Base-by-base conservation (phyloP, 2,329 filamentous ascomycete genomes). In the Pseudopyrenochaeta lycopersici region DNA sequence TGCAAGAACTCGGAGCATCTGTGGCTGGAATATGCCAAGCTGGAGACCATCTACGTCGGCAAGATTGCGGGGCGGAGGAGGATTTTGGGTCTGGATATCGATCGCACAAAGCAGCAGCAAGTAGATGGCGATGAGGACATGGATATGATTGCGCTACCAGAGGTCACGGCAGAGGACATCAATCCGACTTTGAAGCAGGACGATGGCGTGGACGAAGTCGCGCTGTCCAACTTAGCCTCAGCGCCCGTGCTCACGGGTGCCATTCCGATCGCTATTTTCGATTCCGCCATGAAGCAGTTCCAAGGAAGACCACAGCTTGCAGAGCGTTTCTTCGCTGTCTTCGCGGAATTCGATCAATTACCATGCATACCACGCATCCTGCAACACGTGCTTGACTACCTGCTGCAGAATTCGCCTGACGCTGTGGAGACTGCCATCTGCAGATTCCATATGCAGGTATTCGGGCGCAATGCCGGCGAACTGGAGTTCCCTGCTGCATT, bases 161-260 rank as follows among this genome's bases (percentile, higher is more conserved):
- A 77, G 29, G 78, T 90, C 53, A 88, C 86, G 1, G 84, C 82
- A 7, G 86, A 88, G 46, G 87, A 89, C 56, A 78, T 88, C 60
- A 81, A 85, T 49, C 81, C 86, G 4, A 85, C 65, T 76, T 77
- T 78, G 36, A 49, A 80, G 60, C 78, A 83, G 70, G 72, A 82
- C 74, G 83, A 76, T 49, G 74, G 77, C 46, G 70, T 77, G 51
- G 77, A 82, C 49, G 78, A 86, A 66, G 75, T 80, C 63, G 81
- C 82, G 48, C 79, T 96, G 59, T 82, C 89, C 68, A 87, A 86
- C 56, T 77, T 90, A 14, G 84, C 84, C 32, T 80, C 82, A 52
- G 94, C 92, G 42, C 92, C 94, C 3, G 92, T 92, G 9, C 82
- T 97, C 59, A 91, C 90, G 55, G 95, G 95, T n/a, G 95, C 92